phyloP scores from a whole-genome alignment of 176 grass and related monocot species.

The Triticum monococcum region DNA sequence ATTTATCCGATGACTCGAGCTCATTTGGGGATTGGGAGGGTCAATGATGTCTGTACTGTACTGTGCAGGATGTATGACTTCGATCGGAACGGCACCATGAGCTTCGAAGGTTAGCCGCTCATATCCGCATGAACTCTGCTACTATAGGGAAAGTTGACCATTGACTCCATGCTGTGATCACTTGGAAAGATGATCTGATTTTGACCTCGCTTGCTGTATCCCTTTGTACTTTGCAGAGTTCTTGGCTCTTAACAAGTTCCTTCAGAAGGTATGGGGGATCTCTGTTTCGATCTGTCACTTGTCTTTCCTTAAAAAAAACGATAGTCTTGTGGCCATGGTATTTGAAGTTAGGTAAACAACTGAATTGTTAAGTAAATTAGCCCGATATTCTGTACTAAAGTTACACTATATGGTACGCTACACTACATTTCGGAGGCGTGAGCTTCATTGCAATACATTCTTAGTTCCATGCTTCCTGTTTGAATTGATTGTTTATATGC shows the following conservation, averaged over 20 bases:
- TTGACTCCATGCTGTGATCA: too few species aligned
- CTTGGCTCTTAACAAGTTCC: slow-evolving; percentile 73
- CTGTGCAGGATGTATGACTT: slow-evolving; percentile 84
- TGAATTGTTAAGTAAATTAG: neutral
- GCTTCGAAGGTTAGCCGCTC: slow-evolving; percentile 57
- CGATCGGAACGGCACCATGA: slow-evolving; percentile 82
- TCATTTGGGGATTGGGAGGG: neutral
- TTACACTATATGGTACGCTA: neutral
- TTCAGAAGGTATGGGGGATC: slow-evolving; percentile 50
- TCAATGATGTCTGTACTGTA: neutral
- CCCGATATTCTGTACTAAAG: neutral
- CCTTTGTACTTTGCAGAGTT: slow-evolving; percentile 53
- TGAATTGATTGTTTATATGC: neutral
- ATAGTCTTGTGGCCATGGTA: too few species aligned
- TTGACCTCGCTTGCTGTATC: neutral
- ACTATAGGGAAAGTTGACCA: too few species aligned
- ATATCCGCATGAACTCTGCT: neutral
- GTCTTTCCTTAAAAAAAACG: too few species aligned
- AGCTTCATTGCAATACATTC: neutral
- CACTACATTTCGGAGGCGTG: neutral
- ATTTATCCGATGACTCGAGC: slow-evolving; percentile 15
- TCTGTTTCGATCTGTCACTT: neutral
- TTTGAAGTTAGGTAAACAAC: neutral
- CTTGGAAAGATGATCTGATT: too few species aligned
- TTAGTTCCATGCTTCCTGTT: neutral